Base-by-base conservation (phyloP, 768 basidiomycete species). In the Mycena galopus region DNA sequence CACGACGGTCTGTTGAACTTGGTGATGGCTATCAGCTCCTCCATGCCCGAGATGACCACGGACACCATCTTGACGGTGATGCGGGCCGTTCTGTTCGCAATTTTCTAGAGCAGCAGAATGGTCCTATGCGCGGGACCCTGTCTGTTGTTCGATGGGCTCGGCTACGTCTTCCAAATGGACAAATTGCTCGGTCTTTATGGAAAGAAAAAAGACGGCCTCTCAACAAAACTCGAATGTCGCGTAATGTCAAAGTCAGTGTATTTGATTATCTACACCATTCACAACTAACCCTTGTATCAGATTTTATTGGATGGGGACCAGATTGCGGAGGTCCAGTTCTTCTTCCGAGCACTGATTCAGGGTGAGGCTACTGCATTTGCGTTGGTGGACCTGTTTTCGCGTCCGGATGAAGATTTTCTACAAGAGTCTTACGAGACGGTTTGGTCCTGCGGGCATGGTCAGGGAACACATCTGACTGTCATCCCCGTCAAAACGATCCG, bases 111-210 rank as follows among this genome's bases (percentile, higher is more conserved):
- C n/a, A 33, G 2, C 21, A 70, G 32, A 65, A 67, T 17, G 66
- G 76, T 25, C 65, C 67, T 7, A 35, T 4, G 2, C 30, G n/a
- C 1, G 75, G 76, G 47, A 55, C 10, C 1, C 56, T 70, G 12
- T 56, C 55, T 8, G 37, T 78, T 0, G 58, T 73, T 14, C 56
- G 73, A 8, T 80, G 77, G 75, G 72, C 78, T 14, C 69, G 68
- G 0, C 33, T 79, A 4, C 27, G 14, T 2, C 66, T 79, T 14
- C 78, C 77, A 2, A 73, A 70, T 47, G 77, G 79, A 0, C 78
- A 80, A 35, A 73, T 79, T 33, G 76, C 77, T 7, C 35, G 75
- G 3, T 79, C 73, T 1, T 19, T 60, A 9, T 78, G 77, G 78
- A 74, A 69, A 55, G 77, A 72, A 65, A 57, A 25, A 10, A 39